A percentile compares a stretch with the other conserved stretches of the same genome.
These are phyloP conservation scores for Leishmania major DNA, from an alignment of 208 protist species.

Conservation along the genomic window DNA sequence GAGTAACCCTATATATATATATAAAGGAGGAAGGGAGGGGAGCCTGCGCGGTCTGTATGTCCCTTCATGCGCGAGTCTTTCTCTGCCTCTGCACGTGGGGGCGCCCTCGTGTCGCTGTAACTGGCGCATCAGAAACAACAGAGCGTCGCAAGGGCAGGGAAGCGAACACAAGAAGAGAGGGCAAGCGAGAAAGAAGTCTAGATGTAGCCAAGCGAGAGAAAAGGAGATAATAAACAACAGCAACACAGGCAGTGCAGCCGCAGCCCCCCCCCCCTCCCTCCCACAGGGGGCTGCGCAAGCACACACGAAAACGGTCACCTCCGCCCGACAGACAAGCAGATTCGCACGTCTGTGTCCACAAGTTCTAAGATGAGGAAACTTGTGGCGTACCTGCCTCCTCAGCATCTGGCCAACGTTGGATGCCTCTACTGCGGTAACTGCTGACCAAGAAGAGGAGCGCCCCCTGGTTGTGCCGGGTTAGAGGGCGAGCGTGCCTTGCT, in stretches of 20 bases:
- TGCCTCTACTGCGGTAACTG: background rate
- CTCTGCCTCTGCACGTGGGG: too few relatives aligned
- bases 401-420: too few relatives aligned
- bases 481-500: constrained; percentile 21
- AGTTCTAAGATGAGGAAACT: background rate
- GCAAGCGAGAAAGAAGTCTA: background rate
- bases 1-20: too few relatives aligned
- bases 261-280: too few relatives aligned
- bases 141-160: too few relatives aligned
- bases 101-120: too few relatives aligned
- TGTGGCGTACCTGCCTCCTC: background rate
- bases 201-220: background rate
- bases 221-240: background rate
- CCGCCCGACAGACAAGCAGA: background rate
- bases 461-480: background rate
- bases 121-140: too few relatives aligned
- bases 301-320: too few relatives aligned
- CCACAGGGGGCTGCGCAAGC: background rate
- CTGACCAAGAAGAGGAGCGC: background rate
- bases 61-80: too few relatives aligned
- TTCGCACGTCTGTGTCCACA: background rate
- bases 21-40: background rate
- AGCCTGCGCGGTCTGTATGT: too few relatives aligned
- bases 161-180: background rate
- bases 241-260: background rate